Conservation (phyloP, 768 basidiomycete genomes). For the Rhizopogon vinicolor region DNA sequence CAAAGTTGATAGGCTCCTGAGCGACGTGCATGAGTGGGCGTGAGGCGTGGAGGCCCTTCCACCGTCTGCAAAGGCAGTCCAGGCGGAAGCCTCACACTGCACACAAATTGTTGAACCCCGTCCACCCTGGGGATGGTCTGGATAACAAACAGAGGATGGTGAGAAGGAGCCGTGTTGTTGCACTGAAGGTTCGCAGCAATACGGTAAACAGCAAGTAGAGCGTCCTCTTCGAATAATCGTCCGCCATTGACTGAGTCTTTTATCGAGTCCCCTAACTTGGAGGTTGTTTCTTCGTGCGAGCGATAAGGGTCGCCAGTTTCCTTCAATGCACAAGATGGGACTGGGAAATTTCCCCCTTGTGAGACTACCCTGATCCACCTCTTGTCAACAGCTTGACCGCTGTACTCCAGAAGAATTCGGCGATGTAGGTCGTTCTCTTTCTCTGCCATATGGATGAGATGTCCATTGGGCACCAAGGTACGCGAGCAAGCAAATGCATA, state of each 20-base stretch:
- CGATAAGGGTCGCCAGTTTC: constrained; percentile 39
- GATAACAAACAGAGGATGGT: constrained; percentile 17
- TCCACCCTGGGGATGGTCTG: constrained; percentile 10
- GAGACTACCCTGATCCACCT: constrained; percentile 48
- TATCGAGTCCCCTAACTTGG: constrained; percentile 33
- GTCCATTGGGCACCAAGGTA: constrained; percentile 42
- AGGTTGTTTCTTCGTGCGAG: constrained; percentile 38
- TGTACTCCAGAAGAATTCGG: constrained; percentile 42
- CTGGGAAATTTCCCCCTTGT: constrained; percentile 26
- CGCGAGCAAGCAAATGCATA: constrained; percentile 50
- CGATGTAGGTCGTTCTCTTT: constrained; percentile 52
- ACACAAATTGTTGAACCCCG: constrained; percentile 32
- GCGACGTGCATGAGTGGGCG: constrained; percentile 51
- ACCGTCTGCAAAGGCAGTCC: constrained; percentile 36
- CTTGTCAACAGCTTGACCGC: constrained; percentile 36
- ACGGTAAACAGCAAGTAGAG: constrained; percentile 51
- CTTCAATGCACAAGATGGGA: constrained; percentile 41
- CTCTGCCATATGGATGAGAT: constrained; percentile 62
- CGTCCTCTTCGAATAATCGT: constrained; percentile 54
- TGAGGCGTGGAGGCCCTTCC: constrained; percentile 41
- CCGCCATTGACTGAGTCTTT: constrained; percentile 61
- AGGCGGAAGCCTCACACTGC: constrained; percentile 44
- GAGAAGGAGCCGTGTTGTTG: not conserved
- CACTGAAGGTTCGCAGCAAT: constrained; percentile 29
- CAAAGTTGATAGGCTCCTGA: constrained; percentile 58